Percentiles rank a stretch among this genome's conserved stretches.
These are phyloP conservation scores for Suhomyces chickasaworum DNA, from an alignment of 1,139 yeast genomes.

Conservation along the genomic window DNA sequence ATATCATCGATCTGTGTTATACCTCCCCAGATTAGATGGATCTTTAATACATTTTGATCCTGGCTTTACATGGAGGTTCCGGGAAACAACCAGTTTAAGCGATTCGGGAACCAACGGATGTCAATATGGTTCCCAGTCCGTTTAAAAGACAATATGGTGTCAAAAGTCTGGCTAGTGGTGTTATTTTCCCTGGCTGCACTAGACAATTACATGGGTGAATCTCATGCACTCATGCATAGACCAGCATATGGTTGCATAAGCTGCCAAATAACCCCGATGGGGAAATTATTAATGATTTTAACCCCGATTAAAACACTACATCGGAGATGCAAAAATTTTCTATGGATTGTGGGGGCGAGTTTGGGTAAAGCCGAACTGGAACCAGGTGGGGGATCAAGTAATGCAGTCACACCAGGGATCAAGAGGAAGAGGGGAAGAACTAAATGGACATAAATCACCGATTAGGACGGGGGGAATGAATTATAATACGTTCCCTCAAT, in stretches of 20 bases:
- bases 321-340: not conserved
- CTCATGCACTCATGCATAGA: not conserved
- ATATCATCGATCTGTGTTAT: not conserved
- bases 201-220: not conserved
- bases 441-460: too few species aligned
- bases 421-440: too few species aligned
- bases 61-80: too few species aligned
- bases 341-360: not conserved
- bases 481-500: too few species aligned
- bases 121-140: too few species aligned
- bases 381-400: not conserved
- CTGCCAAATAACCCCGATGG: not conserved
- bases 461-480: too few species aligned
- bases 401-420: not conserved
- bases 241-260: not conserved
- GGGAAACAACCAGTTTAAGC: too few species aligned
- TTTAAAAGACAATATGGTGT: too few species aligned
- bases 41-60: too few species aligned
- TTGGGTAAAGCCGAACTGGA: not conserved
- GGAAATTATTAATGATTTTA: not conserved
- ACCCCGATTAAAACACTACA: not conserved
- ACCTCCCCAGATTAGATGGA: not conserved
- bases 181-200: too few species aligned
- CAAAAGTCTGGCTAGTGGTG: too few species aligned
- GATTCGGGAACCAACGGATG: too few species aligned